Evolutionary conservation across 2,329 filamentous ascomycete genomes (phyloP).

Genomic region (Uncinocarpus reesii): DNA sequence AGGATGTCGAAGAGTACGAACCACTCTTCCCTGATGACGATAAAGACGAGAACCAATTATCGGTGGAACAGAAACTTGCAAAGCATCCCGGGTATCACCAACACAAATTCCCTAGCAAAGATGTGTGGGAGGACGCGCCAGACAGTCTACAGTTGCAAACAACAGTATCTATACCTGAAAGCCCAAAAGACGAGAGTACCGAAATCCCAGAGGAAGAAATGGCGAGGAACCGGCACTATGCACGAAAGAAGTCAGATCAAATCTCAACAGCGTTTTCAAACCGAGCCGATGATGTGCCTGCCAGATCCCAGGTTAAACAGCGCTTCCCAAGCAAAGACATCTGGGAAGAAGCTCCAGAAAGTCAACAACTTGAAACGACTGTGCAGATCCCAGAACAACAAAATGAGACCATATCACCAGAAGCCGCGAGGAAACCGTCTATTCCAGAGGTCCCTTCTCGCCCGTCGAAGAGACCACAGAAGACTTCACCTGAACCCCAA

Average conservation of each 20-base stretch:
- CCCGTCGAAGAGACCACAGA: slow-evolving; percentile 26
- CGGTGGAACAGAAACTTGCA: slow-evolving; percentile 26
- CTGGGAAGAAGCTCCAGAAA: slow-evolving; percentile 89
- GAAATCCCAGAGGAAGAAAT: slow-evolving; percentile 42
- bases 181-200: slow-evolving; percentile 38
- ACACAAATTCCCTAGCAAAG: slow-evolving; percentile 80
- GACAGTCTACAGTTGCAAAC: slow-evolving; percentile 66
- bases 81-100: slow-evolving; percentile 44
- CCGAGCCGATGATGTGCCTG: slow-evolving; percentile 17
- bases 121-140: slow-evolving; percentile 95
- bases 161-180: slow-evolving; percentile 73
- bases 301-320: slow-evolving; percentile 42
- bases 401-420: slow-evolving; percentile 7
- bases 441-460: slow-evolving; percentile 26
- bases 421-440: slow-evolving; percentile 25
- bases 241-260: slow-evolving; percentile 25
- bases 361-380: slow-evolving; percentile 66
- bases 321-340: slow-evolving; percentile 87
- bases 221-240: slow-evolving; percentile 29
- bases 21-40: slow-evolving; percentile 80
- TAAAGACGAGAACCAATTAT: slow-evolving; percentile 45
- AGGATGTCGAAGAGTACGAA: slow-evolving; percentile 89
- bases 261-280: slow-evolving; percentile 26
- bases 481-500: slow-evolving; percentile 21
- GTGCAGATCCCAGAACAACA: slow-evolving; percentile 45